phyloP scores from a whole-genome alignment of 116 monocot species.

The Dioscorea cayenensis region DNA sequence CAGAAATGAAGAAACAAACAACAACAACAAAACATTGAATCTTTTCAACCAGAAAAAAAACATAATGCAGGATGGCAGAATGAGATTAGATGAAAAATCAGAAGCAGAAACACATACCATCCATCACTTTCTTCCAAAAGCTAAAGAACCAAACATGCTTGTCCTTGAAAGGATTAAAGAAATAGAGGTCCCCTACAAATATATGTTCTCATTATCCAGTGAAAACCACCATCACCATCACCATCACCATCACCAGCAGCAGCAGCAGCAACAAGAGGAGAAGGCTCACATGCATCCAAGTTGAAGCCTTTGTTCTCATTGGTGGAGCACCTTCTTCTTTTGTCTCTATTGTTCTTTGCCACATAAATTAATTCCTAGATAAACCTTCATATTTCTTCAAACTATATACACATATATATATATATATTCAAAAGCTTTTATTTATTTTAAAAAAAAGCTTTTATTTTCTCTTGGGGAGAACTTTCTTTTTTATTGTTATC shows the following conservation, averaged over 20 bases:
- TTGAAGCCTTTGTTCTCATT: not conserved
- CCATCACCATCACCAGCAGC: no score
- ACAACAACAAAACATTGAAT: not conserved
- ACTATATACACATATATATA: no score
- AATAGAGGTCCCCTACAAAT: not conserved
- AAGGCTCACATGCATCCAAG: slow-evolving; percentile 1
- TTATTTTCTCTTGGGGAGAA: no score
- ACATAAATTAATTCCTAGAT: no score
- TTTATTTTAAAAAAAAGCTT: no score
- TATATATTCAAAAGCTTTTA: no score
- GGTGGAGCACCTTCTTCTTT: no score
- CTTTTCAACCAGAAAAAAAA: not conserved
- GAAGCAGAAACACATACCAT: not conserved
- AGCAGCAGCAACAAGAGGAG: no score
- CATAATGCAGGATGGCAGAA: not conserved
- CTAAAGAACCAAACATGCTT: not conserved
- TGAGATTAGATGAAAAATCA: not conserved
- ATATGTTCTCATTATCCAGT: slow-evolving; percentile 3
- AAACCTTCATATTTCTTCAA: no score
- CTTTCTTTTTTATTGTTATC: no score
- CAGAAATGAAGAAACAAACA: not conserved
- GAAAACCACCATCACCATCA: not conserved
- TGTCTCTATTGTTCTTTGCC: no score
- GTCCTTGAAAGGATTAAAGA: slow-evolving; percentile 1
- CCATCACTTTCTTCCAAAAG: slow-evolving; percentile 14